phyloP scores from a whole-genome alignment of 176 grass and related monocot genomes.

The Phragmites australis region DNA sequence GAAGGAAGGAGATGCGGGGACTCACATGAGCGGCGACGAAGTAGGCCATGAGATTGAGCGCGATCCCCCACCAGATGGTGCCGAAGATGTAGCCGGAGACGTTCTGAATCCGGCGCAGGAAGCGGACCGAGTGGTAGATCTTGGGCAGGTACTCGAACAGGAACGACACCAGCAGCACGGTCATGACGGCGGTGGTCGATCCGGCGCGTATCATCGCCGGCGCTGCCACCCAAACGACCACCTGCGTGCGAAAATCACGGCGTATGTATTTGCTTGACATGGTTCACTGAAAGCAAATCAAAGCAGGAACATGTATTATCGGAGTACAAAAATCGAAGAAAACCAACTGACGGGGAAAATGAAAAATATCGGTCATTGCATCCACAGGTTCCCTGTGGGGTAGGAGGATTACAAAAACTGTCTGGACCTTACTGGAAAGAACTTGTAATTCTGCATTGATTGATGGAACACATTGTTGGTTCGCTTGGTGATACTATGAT shows the following conservation, averaged over 20 bases:
- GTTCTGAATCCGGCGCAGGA: conserved; percentile 71
- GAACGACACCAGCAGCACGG: conserved; percentile 63
- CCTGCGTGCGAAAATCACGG: too few species aligned
- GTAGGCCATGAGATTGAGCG: conserved; percentile 90
- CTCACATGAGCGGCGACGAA: conserved; percentile 84
- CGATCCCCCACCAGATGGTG: conserved; percentile 94
- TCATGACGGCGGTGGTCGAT: conserved; percentile 76
- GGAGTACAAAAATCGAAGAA: neutral
- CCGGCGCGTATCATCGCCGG: conserved; percentile 69
- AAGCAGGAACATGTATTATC: neutral
- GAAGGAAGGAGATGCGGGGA: neutral
- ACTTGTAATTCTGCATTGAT: conserved; percentile 19
- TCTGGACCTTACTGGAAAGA: neutral
- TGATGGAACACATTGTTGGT: neutral
- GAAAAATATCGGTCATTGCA: neutral
- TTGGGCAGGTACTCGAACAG: conserved; percentile 85
- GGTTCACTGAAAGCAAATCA: too few species aligned
- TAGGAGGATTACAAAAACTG: neutral
- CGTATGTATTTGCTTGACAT: too few species aligned
- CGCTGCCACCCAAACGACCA: conserved; percentile 73
- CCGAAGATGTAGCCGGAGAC: conserved; percentile 67
- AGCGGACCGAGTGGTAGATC: conserved; percentile 75
- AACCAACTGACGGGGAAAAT: neutral
- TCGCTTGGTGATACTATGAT: neutral
- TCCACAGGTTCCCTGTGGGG: neutral